Conservation (phyloP, 1,284 basidiomycete genomes). For the Leccinum solheimii region DNA sequence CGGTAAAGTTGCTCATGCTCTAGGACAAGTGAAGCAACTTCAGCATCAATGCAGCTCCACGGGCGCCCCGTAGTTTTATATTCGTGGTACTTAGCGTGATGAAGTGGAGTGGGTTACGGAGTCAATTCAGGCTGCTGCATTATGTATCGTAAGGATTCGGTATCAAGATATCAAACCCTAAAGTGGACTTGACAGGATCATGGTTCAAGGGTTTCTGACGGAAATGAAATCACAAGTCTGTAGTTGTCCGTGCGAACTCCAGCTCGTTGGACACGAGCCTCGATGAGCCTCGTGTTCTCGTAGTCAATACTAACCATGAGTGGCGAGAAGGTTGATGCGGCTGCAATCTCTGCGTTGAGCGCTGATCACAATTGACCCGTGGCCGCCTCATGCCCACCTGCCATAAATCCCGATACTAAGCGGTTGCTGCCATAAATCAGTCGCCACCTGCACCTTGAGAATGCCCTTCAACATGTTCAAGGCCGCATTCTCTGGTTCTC, state of each 20-base stretch:
- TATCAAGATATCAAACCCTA: neutral
- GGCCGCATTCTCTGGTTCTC: constrained; percentile 36
- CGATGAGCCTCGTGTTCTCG: neutral
- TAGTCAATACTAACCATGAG: neutral
- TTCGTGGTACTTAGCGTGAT: constrained; percentile 12
- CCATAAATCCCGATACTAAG: constrained; percentile 32
- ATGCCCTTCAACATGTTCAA: constrained; percentile 42
- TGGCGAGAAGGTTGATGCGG: neutral
- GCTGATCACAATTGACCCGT: constrained; percentile 5
- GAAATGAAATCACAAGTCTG: neutral
- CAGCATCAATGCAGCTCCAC: constrained; percentile 36
- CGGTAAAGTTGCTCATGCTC: constrained; percentile 60
- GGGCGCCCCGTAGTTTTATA: constrained; percentile 6
- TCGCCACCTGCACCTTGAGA: constrained; percentile 25
- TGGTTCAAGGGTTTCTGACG: constrained; percentile 2
- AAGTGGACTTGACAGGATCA: neutral
- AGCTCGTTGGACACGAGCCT: neutral
- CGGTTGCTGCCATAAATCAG: constrained; percentile 13
- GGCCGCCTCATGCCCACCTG: constrained; percentile 29
- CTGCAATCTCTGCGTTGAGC: neutral
- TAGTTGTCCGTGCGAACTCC: neutral
- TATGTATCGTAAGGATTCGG: neutral
- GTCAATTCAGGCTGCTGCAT: neutral
- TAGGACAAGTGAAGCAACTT: constrained; percentile 59
- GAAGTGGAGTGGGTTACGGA: constrained; percentile 5